Conservation (phyloP, 768 basidiomycete genomes). For the Termitomyces eurrhizus region DNA sequence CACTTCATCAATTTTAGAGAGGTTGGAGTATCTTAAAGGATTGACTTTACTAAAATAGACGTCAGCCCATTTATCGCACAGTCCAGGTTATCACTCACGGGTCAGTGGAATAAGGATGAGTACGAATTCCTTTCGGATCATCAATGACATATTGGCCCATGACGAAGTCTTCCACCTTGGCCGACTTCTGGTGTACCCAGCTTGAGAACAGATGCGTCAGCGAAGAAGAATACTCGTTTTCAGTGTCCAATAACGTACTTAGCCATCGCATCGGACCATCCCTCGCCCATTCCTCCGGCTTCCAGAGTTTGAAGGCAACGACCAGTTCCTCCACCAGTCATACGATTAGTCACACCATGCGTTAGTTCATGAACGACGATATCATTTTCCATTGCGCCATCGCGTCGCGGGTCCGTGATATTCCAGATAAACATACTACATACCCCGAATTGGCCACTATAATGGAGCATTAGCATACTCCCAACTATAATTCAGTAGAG, state of each 20-base stretch:
- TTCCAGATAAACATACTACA: conserved; percentile 25
- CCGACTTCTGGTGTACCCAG: conserved; percentile 38
- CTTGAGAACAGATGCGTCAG: conserved; percentile 15
- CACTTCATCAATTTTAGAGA: conserved; percentile 36
- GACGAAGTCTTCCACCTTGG: conserved; percentile 30
- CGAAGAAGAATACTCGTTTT: neutral
- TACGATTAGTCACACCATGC: conserved; percentile 42
- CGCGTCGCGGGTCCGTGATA: conserved; percentile 37
- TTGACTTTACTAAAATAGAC: conserved; percentile 29
- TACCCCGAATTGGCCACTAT: conserved; percentile 31
- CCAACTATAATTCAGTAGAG: neutral
- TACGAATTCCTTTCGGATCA: conserved; percentile 45
- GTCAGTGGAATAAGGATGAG: conserved; percentile 52
- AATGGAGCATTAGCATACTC: neutral
- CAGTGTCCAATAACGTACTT: conserved; percentile 23
- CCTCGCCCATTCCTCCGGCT: conserved; percentile 67
- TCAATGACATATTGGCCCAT: conserved; percentile 49
- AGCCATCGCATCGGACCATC: conserved; percentile 55
- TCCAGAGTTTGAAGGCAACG: conserved; percentile 62
- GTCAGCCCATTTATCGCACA: neutral
- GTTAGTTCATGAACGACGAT: conserved; percentile 48
- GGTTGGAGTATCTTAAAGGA: conserved; percentile 38
- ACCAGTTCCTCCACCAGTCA: conserved; percentile 55
- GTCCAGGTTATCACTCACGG: conserved; percentile 23
- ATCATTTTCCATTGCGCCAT: conserved; percentile 63